A percentile compares a stretch with the other conserved stretches of the same genome.
phyloP scores from a whole-genome alignment of 2,329 filamentous ascomycete species.

The Penicillium sp. region DNA sequence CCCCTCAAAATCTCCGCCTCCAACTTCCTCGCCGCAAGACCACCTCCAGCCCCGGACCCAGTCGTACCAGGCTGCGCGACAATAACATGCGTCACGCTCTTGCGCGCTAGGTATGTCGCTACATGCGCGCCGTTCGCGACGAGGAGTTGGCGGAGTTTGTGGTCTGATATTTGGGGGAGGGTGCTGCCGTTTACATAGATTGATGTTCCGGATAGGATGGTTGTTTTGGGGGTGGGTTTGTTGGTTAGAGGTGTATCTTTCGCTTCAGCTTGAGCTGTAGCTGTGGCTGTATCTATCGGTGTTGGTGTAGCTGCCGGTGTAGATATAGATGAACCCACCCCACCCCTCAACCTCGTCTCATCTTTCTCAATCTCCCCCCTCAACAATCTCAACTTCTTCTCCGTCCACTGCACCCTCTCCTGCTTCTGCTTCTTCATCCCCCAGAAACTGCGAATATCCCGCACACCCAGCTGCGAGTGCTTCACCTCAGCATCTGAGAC shows the following conservation, averaged over 20 bases:
- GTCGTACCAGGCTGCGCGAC: slow-evolving; percentile 63
- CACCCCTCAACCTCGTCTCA: neutral
- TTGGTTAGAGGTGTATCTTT: slow-evolving; percentile 28
- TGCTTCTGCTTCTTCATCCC: slow-evolving; percentile 51
- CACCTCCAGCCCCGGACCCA: slow-evolving; percentile 68
- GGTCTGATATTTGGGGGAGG: slow-evolving; percentile 78
- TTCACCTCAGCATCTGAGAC: slow-evolving; percentile 30
- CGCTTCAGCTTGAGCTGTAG: neutral
- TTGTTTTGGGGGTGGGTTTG: slow-evolving; percentile 24
- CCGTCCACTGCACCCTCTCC: slow-evolving; percentile 27
- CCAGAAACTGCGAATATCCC: slow-evolving; percentile 54
- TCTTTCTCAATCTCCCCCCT: neutral
- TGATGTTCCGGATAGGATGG: slow-evolving; percentile 69
- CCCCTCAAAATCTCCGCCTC: slow-evolving; percentile 75
- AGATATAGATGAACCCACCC: neutral
- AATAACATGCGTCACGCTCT: slow-evolving; percentile 83
- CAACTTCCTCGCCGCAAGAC: slow-evolving; percentile 75
- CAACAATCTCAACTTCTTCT: slow-evolving; percentile 19
- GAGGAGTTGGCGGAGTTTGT: slow-evolving; percentile 80
- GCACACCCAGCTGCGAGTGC: slow-evolving; percentile 32
- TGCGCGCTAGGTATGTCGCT: slow-evolving; percentile 71
- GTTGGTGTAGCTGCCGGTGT: neutral
- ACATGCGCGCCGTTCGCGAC: slow-evolving; percentile 73
- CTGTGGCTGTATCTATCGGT: neutral
- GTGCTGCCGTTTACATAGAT: slow-evolving; percentile 91